These are phyloP conservation scores for Claviceps purpurea DNA, from an alignment of 2,329 filamentous ascomycete genomes.

Conservation along the genomic window DNA sequence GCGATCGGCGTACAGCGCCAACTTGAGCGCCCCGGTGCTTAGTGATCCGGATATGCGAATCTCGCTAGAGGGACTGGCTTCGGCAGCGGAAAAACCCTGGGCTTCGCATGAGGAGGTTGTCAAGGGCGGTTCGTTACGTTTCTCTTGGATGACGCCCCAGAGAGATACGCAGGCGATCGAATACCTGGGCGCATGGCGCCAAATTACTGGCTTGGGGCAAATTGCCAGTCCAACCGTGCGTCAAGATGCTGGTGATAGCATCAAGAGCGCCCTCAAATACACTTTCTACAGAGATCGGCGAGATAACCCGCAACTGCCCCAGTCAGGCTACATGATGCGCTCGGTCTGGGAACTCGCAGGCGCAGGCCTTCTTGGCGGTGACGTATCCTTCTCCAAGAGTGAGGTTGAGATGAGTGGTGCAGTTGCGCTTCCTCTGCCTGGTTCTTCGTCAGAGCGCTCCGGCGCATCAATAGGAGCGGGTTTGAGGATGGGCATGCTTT, in stretches of 20 bases:
- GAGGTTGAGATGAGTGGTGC: constrained; percentile 73
- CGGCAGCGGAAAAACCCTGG: constrained; percentile 79
- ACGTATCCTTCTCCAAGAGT: constrained; percentile 89
- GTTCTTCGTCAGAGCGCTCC: constrained; percentile 46
- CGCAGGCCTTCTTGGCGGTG: constrained; percentile 67
- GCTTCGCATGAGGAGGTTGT: constrained; percentile 86
- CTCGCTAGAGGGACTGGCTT: constrained; percentile 68
- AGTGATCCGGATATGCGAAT: constrained; percentile 72
- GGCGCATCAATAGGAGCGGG: constrained; percentile 76
- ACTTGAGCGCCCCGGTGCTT: constrained; percentile 68
- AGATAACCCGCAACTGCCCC: constrained; percentile 75
- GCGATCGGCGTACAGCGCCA: constrained; percentile 78
- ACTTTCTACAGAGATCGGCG: constrained; percentile 68
- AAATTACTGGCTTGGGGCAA: constrained; percentile 65
- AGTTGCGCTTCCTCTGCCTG: constrained; percentile 58
- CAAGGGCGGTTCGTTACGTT: constrained; percentile 61
- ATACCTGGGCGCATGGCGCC: constrained; percentile 76
- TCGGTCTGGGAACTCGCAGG: constrained; percentile 75
- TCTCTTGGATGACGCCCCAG: constrained; percentile 55
- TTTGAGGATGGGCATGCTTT: constrained; percentile 69
- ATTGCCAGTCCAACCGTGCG: constrained; percentile 72
- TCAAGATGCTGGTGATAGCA: constrained; percentile 74
- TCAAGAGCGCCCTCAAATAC: constrained; percentile 79
- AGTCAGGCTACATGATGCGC: constrained; percentile 67
- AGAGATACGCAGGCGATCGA: constrained; percentile 64